These are phyloP conservation scores for Hirsutella thompsonii DNA, from an alignment of 2,329 filamentous ascomycete genomes.

Conservation along the genomic window DNA sequence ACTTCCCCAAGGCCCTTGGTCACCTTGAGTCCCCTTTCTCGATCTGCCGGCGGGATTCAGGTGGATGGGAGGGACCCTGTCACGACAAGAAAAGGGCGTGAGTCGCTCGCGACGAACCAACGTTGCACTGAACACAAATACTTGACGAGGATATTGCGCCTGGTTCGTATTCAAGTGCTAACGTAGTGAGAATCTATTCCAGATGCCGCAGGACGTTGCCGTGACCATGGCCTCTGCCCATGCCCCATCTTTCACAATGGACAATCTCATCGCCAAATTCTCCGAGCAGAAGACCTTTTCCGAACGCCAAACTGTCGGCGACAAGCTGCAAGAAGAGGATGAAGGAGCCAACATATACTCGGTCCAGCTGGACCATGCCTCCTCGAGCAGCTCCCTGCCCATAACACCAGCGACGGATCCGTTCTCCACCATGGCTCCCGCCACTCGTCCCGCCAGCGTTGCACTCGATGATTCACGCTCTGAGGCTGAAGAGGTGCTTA, in stretches of 20 bases:
- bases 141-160: too few relatives aligned
- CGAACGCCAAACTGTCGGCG: constrained; percentile 42
- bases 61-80: too few relatives aligned
- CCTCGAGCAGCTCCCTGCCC: constrained; percentile 46
- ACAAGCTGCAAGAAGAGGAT: constrained; percentile 29
- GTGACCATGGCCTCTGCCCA: constrained; percentile 17
- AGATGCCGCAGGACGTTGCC: too few relatives aligned
- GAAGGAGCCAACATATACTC: constrained; percentile 13
- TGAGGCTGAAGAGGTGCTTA: constrained; percentile 46
- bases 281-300: constrained; percentile 56
- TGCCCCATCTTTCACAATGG: constrained; percentile 42
- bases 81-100: too few relatives aligned
- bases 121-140: too few relatives aligned
- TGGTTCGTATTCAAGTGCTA: too few relatives aligned
- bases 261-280: constrained; percentile 60
- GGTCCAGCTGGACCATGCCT: constrained; percentile 29
- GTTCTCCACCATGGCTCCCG: constrained; percentile 32
- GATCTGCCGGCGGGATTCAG: too few relatives aligned
- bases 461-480: constrained; percentile 26
- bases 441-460: constrained; percentile 40
- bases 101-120: too few relatives aligned
- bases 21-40: too few relatives aligned
- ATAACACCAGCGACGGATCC: constrained; percentile 49
- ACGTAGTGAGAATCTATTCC: too few relatives aligned
- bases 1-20: too few relatives aligned